Base-by-base conservation (phyloP, 139 green algal genomes). In the Yamagishiella unicocca region DNA sequence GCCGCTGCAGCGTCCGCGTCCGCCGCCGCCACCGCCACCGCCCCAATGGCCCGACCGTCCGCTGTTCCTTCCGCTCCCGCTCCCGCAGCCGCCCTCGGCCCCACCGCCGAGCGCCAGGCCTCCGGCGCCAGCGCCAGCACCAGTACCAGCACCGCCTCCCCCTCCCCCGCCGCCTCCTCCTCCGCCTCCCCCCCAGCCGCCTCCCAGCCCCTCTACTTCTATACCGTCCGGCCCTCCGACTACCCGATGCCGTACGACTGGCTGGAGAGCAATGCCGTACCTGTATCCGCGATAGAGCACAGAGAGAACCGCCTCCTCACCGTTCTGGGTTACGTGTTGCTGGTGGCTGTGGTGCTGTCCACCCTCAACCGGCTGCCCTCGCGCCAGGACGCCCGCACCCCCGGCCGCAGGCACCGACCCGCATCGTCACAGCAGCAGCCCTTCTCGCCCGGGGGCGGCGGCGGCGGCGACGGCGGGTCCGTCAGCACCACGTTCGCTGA, bases 211-310 rank as follows among this genome's bases (percentile, higher is more conserved):
- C 35, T 96, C 1, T 77, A 82, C 25, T 98, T 97, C 75, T 86
- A 91, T n/a, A 98, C 96, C 0, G 87, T 94, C 35, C 90, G 94
- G 25, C 96, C 96, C 6, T 80, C 74, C 4, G 96, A 99, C 89
- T 96, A 86, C 31, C 22, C n/a, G 8, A 78, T 86, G 80, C 80
- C 80, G 62, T 86, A 86, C 80, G 62, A 67, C 2, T 24, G 27
- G 5, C 64, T 86, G 43, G 62, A 77, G 64, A 19, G n/a, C 4
- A 50, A 86, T 72, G 62, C 80, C 33, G 80, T 86, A 72, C 64
- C 80, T 0, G 64, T 86, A 25, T 78, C 80, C 0, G 62, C 62
- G 3, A 67, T 78, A 21, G 80, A 76, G 64, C 80, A 77, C 61
- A 43, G 62, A 40, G 64, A 76, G 35, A 78, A 86, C 64, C 62